phyloP scores from a whole-genome alignment of 257 asterid genomes.

The Ligustrum vulgare region DNA sequence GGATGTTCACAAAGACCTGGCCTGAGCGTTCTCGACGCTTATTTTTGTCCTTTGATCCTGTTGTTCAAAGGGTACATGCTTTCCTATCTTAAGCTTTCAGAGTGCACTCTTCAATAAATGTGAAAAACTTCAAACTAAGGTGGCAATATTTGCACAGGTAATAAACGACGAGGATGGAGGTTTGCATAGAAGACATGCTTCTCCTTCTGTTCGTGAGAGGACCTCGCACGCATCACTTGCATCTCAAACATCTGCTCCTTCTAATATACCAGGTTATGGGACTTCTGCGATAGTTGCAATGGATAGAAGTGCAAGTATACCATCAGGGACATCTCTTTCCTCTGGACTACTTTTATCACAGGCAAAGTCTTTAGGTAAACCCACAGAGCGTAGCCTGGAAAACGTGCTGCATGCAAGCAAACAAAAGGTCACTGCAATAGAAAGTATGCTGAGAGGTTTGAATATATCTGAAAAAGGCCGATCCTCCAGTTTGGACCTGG shows the following conservation, averaged over 20 bases:
- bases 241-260: conserved; percentile 66
- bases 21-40: conserved; percentile 96
- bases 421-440: conserved; percentile 96
- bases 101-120: conserved; percentile 12
- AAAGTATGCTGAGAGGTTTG: conserved; percentile 94
- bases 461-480: conserved; percentile 72
- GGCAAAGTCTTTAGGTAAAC: conserved; percentile 63
- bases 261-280: conserved; percentile 86
- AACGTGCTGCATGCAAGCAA: conserved; percentile 95
- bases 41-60: conserved; percentile 86
- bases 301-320: conserved; percentile 80
- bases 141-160: conserved; percentile 47
- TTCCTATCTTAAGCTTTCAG: conserved; percentile 14
- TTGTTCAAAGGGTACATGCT: conserved; percentile 81
- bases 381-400: conserved; percentile 90
- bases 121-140: conserved; percentile 26
- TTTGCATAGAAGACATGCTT: conserved; percentile 89
- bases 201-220: conserved; percentile 96
- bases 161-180: conserved; percentile 97
- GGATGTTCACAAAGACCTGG: conserved; percentile 98
- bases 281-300: conserved; percentile 97
- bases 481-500: conserved; percentile 98
- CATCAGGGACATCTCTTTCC: conserved; percentile 64
- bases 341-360: conserved; percentile 78
- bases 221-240: conserved; percentile 55